A percentile compares a stretch with the other conserved stretches of the same genome.
These are phyloP conservation scores for Perkinsus chesapeaki DNA, from an alignment of 169 alveolate species.

Conservation along the genomic window DNA sequence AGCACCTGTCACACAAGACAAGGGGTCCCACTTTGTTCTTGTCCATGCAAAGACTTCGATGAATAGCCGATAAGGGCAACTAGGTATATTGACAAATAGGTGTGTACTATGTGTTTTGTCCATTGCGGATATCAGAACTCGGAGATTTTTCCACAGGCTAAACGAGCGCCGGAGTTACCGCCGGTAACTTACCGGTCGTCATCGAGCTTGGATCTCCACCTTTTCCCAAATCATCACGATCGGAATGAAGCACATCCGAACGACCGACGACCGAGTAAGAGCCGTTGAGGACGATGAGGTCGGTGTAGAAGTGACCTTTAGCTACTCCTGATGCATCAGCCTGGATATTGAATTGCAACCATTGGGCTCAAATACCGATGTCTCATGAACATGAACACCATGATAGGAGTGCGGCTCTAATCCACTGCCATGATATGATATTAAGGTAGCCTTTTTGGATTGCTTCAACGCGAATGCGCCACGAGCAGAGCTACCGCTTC, in stretches of 20 bases:
- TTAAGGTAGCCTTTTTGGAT: background rate
- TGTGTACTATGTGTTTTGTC: too few species aligned
- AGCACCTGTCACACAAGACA: too few species aligned
- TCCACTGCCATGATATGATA: background rate
- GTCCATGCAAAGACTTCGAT: too few species aligned
- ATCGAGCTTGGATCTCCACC: background rate
- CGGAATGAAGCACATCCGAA: background rate
- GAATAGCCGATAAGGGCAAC: too few species aligned
- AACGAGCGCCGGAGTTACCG: conserved; percentile 7
- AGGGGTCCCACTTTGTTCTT: too few species aligned
- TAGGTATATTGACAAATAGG: too few species aligned
- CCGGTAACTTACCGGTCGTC: too few species aligned
- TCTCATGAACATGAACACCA: background rate
- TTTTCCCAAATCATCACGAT: background rate
- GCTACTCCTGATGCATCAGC: background rate
- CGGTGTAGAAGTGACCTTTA: background rate
- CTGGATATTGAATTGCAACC: background rate
- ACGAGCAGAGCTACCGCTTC: background rate
- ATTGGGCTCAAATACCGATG: background rate
- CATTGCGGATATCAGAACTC: too few species aligned
- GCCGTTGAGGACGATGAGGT: background rate
- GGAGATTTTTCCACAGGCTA: background rate
- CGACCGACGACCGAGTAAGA: background rate
- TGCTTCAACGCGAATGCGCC: background rate
- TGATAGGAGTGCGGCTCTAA: background rate